These are phyloP conservation scores for Fomitopsis pulvina DNA, from an alignment of 768 basidiomycete species.

Conservation along the genomic window DNA sequence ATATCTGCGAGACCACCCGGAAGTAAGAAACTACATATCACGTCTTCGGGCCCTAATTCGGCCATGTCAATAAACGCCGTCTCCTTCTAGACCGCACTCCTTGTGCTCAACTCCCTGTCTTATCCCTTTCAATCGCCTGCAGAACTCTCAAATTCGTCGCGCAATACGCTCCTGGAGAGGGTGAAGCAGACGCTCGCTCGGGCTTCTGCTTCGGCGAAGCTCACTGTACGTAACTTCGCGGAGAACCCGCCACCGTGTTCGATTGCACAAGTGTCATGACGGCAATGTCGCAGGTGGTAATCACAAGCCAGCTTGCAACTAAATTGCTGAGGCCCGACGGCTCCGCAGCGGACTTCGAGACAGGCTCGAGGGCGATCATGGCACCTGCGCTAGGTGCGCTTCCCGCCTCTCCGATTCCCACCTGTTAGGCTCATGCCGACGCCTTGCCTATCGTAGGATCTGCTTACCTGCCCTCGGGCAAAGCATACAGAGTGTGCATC, in stretches of 20 bases:
- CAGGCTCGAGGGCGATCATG: slow-evolving; percentile 56
- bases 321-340: slow-evolving; percentile 63
- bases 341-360: slow-evolving; percentile 56
- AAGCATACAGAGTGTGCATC: slow-evolving; percentile 38
- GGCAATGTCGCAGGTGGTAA: slow-evolving; percentile 36
- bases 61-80: background rate
- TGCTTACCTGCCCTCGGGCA: slow-evolving; percentile 36
- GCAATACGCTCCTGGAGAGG: slow-evolving; percentile 38
- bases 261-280: background rate
- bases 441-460: slow-evolving; percentile 17
- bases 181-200: slow-evolving; percentile 48
- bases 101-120: slow-evolving; percentile 62
- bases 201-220: slow-evolving; percentile 36
- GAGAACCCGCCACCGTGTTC: background rate
- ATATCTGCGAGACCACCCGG: slow-evolving; percentile 37
- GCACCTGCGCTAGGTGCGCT: slow-evolving; percentile 55
- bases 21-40: slow-evolving; percentile 31
- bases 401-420: background rate
- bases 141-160: slow-evolving; percentile 31
- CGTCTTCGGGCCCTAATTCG: slow-evolving; percentile 1
- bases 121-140: slow-evolving; percentile 55
- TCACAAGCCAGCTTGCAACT: slow-evolving; percentile 65
- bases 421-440: background rate
- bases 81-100: slow-evolving; percentile 42
- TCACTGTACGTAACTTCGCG: slow-evolving; percentile 37